These are phyloP conservation scores for Platanthera guangdongensis DNA, from an alignment of 106 monocot species.

Conservation along the genomic window DNA sequence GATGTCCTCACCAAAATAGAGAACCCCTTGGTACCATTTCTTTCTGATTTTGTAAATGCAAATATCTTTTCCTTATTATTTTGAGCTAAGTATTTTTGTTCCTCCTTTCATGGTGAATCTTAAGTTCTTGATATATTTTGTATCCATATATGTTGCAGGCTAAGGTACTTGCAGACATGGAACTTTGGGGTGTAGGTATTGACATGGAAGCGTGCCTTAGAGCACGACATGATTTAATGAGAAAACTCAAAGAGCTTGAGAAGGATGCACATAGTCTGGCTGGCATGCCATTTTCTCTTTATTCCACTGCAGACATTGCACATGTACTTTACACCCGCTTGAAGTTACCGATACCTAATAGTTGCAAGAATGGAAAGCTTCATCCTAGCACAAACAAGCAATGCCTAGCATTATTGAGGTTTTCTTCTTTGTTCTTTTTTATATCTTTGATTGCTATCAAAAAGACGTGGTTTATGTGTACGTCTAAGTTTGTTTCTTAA, in stretches of 20 bases:
- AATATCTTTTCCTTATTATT: not conserved
- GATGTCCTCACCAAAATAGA: constrained; percentile 54
- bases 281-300: constrained; percentile 76
- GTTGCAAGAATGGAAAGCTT: constrained; percentile 63
- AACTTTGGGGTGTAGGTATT: constrained; percentile 86
- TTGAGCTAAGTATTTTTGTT: not conserved
- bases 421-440: constrained; percentile 7
- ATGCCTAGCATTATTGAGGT: constrained; percentile 71
- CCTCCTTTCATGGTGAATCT: not conserved
- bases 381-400: constrained; percentile 96
- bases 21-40: constrained; percentile 65
- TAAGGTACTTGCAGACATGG: constrained; percentile 89
- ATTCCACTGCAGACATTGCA: constrained; percentile 83
- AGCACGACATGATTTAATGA: constrained; percentile 61
- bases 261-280: constrained; percentile 70
- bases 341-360: constrained; percentile 73
- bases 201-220: constrained; percentile 82
- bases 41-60: not conserved
- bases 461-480: not conserved
- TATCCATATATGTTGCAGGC: constrained; percentile 30
- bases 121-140: not conserved
- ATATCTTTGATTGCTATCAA: not conserved
- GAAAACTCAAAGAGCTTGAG: constrained; percentile 86
- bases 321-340: constrained; percentile 67
- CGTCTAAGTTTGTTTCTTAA: not conserved